These are phyloP conservation scores for Citrus unshiu DNA, from an alignment of 345 rosid species.

Conservation along the genomic window DNA sequence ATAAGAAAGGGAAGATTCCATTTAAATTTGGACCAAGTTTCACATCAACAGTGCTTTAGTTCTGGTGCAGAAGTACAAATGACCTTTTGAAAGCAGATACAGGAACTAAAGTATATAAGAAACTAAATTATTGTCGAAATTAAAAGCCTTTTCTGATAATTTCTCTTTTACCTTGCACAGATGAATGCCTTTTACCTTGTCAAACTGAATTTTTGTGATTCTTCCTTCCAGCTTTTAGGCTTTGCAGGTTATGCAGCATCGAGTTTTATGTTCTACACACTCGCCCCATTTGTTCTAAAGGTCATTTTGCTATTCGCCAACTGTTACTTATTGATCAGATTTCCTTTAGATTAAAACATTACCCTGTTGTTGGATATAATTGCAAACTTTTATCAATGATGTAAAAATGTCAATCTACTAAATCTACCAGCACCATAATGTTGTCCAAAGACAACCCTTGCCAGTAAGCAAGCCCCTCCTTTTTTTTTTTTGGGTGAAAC, in stretches of 20 bases:
- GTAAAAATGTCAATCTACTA: not conserved
- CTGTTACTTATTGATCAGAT: not conserved
- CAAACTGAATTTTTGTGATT: not conserved
- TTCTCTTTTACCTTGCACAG: not conserved
- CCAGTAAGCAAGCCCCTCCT: not conserved
- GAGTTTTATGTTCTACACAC: conserved; percentile 37
- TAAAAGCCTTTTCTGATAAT: not conserved
- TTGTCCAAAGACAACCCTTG: not conserved
- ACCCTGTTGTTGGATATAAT: not conserved
- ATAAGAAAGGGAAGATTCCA: not conserved
- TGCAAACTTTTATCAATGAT: not conserved
- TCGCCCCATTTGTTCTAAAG: conserved; percentile 47
- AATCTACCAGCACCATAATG: not conserved
- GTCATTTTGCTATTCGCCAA: conserved; percentile 19
- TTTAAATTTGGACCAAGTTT: not conserved
- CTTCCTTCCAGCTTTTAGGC: conserved; percentile 39
- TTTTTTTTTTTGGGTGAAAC: not conserved
- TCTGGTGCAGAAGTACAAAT: not conserved
- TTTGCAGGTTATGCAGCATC: conserved; percentile 32
- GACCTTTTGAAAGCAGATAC: not conserved
- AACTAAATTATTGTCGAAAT: not conserved
- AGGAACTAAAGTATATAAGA: not conserved
- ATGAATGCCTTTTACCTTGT: not conserved
- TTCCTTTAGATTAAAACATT: not conserved
- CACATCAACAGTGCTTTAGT: not conserved